These are phyloP conservation scores for Keithomyces neogunnii DNA, from an alignment of 2,329 filamentous ascomycete genomes.

Conservation along the genomic window DNA sequence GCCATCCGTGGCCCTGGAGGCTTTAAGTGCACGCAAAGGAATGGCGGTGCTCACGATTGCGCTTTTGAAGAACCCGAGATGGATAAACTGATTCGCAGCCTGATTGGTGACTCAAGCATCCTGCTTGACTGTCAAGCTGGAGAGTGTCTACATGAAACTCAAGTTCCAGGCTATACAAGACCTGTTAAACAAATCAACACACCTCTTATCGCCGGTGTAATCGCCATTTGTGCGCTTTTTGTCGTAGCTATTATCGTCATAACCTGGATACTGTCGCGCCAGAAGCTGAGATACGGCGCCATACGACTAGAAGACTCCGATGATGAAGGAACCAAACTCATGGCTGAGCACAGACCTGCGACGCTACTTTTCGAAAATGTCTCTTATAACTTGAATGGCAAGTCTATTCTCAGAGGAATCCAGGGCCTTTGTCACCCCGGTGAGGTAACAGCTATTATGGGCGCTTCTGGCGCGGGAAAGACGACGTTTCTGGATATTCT, in stretches of 20 bases:
- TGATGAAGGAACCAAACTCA: conserved; percentile 76
- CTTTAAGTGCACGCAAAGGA: conserved; percentile 64
- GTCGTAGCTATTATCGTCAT: conserved; percentile 76
- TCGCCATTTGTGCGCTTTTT: conserved; percentile 77
- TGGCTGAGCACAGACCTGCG: conserved; percentile 86
- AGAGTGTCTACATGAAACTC: conserved; percentile 87
- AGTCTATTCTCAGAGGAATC: conserved; percentile 71
- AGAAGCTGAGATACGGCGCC: conserved; percentile 59
- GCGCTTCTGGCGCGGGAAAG: conserved; percentile 93
- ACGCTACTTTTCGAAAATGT: conserved; percentile 84
- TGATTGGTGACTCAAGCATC: conserved; percentile 92
- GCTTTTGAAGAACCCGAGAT: conserved; percentile 86
- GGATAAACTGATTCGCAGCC: conserved; percentile 77
- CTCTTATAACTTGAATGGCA: conserved; percentile 78
- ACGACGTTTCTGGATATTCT: conserved; percentile 95
- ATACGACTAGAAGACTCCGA: conserved; percentile 84
- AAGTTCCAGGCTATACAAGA: conserved; percentile 82
- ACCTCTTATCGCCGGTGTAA: conserved; percentile 87
- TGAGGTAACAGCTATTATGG: conserved; percentile 97
- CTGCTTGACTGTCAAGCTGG: conserved; percentile 73
- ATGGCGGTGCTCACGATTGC: conserved; percentile 58
- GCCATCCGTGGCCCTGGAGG: conserved; percentile 79
- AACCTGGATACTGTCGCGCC: conserved; percentile 81
- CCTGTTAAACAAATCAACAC: conserved; percentile 96
- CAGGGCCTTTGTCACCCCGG: conserved; percentile 85